Evolutionary conservation across 1,284 basidiomycete genomes (phyloP).

Genomic region (Cystobasidium sp.): DNA sequence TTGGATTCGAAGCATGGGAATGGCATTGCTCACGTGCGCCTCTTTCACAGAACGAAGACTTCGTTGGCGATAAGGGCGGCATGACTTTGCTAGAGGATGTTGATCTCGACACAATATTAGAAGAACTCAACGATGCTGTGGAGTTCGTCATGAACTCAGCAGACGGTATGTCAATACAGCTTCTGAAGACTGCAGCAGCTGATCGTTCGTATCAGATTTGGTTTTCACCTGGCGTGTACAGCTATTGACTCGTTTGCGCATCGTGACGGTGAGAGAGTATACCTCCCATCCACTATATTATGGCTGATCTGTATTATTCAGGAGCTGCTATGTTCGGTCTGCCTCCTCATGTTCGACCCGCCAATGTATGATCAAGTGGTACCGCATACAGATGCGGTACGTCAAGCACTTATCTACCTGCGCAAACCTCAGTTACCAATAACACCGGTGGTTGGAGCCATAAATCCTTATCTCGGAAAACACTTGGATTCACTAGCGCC

Average conservation of each 20-base stretch:
- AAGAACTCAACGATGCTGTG: slow-evolving; percentile 67
- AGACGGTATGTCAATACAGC: slow-evolving; percentile 17
- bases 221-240: slow-evolving; percentile 17
- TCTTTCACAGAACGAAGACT: slow-evolving; percentile 73
- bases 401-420: slow-evolving; percentile 15
- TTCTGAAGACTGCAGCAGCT: too few species aligned
- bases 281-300: neutral
- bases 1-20: neutral
- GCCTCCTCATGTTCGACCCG: slow-evolving; percentile 24
- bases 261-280: slow-evolving; percentile 15
- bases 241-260: slow-evolving; percentile 14
- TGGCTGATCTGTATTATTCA: neutral
- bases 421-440: neutral
- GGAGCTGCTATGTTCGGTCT: slow-evolving; percentile 37
- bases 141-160: slow-evolving; percentile 60
- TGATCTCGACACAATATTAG: slow-evolving; percentile 66
- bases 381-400: slow-evolving; percentile 16
- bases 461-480: slow-evolving; percentile 27
- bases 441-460: neutral
- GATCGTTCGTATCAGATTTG: neutral
- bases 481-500: slow-evolving; percentile 28
- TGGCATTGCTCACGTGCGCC: neutral
- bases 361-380: slow-evolving; percentile 22
- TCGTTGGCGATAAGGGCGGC: slow-evolving; percentile 83
- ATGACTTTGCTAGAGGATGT: slow-evolving; percentile 74